phyloP scores from a whole-genome alignment of 257 asterid genomes.

The Galeopsis tetrahit region DNA sequence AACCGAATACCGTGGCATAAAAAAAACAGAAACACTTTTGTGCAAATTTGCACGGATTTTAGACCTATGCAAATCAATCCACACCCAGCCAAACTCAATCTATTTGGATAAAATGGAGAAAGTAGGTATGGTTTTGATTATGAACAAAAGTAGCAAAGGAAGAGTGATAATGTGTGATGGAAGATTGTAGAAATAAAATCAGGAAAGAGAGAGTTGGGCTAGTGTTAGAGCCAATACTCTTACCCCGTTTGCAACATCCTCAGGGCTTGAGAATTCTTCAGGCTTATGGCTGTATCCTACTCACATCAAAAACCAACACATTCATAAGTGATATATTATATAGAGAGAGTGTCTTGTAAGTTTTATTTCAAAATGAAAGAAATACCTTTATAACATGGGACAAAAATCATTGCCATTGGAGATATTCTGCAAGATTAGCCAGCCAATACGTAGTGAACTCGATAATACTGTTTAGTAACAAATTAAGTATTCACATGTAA shows the following conservation, averaged over 20 bases:
- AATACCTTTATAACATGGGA: constrained; percentile 97
- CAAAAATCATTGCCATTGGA: constrained; percentile 96
- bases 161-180: background rate
- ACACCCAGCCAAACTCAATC: too few relatives aligned
- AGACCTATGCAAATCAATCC: too few relatives aligned
- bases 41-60: too few relatives aligned
- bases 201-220: constrained; percentile 39
- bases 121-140: background rate
- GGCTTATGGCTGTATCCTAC: constrained; percentile 78
- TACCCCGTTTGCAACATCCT: constrained; percentile 74
- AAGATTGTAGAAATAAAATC: background rate
- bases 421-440: constrained; percentile 62
- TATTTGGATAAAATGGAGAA: too few relatives aligned
- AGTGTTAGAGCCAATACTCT: constrained; percentile 65
- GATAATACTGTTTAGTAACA: background rate
- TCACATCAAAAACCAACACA: background rate
- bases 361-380: background rate
- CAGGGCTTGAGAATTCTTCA: constrained; percentile 64
- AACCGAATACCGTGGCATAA: too few relatives aligned
- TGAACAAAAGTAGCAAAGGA: background rate
- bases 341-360: too few relatives aligned
- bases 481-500: background rate
- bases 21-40: too few relatives aligned
- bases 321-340: background rate
- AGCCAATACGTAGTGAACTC: too few relatives aligned